Base-by-base conservation (phyloP, 257 asterid genomes). In the Osmanthus fragrans region DNA sequence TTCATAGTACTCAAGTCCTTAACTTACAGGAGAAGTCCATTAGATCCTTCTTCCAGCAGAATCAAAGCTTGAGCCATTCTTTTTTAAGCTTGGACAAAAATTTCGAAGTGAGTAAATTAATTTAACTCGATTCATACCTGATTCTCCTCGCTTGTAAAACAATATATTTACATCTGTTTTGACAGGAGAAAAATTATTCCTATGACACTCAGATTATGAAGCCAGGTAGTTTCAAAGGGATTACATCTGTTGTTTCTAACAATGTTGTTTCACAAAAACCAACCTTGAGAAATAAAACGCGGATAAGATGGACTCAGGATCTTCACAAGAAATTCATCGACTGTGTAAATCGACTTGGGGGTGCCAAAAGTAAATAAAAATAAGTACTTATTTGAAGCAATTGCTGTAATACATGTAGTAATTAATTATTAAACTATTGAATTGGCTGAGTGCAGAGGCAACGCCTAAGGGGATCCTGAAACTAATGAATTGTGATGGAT, bases 401-500 rank as follows among this genome's bases (percentile, higher is more conserved):
- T 47, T 13, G 54, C 15, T 3, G 18, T 5, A 25, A 15, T 2
- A 5, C 0, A 13, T 39, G 33, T 33, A 30, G 42, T 29, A 6
- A 40, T 32, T 47, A 67, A 30, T 27, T 30, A 40, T 77, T 36
- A n/a, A n/a, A 7, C 23, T 39, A 1, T 68, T 81, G 21, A 73
- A 19, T 58, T 78, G 79, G 39, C 4, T 76, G 75, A 66, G 18
- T 81, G 84, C 84, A 84, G 88, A 85, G 83, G 90, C 94, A 77
- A 85, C 91, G 42, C 91, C 91, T 77, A 89, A 86, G 78, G 89
- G 76, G 68, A 80, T 85, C 11, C 87, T 87, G 5, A 87, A 81
- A 67, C 81, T 87, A 60, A 89, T 89, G 93, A 77, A 89, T 32
- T 87, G 86, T 40, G 82, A 81, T 7, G 87, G 85, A 79, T 66